Base-by-base conservation (phyloP, 2,329 filamentous ascomycete species). In the Diaporthe eres region DNA sequence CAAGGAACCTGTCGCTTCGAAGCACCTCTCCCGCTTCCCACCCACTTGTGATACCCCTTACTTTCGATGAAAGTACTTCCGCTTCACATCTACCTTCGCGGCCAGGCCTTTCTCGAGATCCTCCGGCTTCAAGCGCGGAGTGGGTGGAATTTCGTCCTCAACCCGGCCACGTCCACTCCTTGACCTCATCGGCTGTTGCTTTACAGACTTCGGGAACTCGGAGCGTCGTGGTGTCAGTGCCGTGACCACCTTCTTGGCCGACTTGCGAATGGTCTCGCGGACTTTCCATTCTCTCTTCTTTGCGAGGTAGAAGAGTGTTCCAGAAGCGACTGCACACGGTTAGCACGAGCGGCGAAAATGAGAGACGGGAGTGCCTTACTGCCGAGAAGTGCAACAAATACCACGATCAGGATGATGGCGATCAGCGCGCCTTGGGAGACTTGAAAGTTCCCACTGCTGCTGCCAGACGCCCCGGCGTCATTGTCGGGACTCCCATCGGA, bases 231-330 rank as follows among this genome's bases (percentile, higher is more conserved):
- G 91, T n/a, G 91, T 93, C 74, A 93, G 86, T 7, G 88, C 91
- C 5, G 87, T 89, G 58, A 89, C 90, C 39, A 93, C 90, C 80
- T 87, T 91, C 77, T 87, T 88, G 44, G 91, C 91, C 1, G 94
- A 95, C 78, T 90, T 91, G 74, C 92, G 90, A 75, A 97, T 87
- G 42, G 89, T 93, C 81, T 94, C 91, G 75, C 92, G 91, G 79
- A 97, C 87, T 78, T 92, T 94, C 95, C 95, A 97, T 83, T 96
- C 94, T 63, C 92, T 91, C 86, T 95, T 95, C 88, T 97, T 97
- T 74, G 95, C 94, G 51, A 96, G 83, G 83, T 93, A 95, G 86
- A 94, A 97, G 39, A 97, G 90, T 3, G 91, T 85, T 3, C 92
- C 90, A 47, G 90, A 92, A 31, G 87, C 88, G 77, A 92, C 93